Base-by-base conservation (phyloP, 371 early-diverging fungal genomes). In the Actinomortierella wolfii region DNA sequence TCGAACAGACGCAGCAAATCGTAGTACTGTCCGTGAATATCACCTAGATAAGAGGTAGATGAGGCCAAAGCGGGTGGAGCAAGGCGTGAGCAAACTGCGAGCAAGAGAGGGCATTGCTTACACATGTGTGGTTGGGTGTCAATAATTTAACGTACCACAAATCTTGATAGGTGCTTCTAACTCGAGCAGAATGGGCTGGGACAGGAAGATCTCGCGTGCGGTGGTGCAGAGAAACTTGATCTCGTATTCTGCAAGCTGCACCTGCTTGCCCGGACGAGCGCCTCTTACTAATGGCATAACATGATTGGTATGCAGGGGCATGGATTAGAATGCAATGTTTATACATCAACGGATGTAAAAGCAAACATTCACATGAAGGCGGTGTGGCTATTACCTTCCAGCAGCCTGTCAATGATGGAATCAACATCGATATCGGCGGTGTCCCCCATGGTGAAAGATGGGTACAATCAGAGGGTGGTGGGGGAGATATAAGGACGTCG, bases 81-180 rank as follows among this genome's bases (percentile, higher is more conserved):
- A 41, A 56, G 18, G 29, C 26, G 41, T 21, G 49, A 29, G 44
- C 15, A 18, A 20, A 24, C 21, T 45, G 29, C 2, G 21, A 47
- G 39, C 43, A 51, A 46, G 41, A 28, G 40, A 54, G 3, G 51
- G 43, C 8, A n/a, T n/a, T n/a, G n/a, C n/a, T n/a, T n/a, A n/a
- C n/a, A n/a, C n/a, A n/a, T 34, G 7, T 34, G 34, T 34, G 34
- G 34, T 34, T 34, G 34, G n/a, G n/a, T n/a, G n/a, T n/a, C n/a
- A n/a, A n/a, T n/a, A 17, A 49, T 20, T 21, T 43, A 18, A 43
- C 76, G 51, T 57, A 83, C 94, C 96, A 67, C 94, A 94, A 58
- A 97, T 92, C 68, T 96, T 97, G 59, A 97, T 89, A 11, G 97
- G 98, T n/a, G 95, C 95, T 55, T 92, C 92, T 49, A 97, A 80